Conservation (phyloP, 140 eudicot species). For the Oenanthe javanica region DNA sequence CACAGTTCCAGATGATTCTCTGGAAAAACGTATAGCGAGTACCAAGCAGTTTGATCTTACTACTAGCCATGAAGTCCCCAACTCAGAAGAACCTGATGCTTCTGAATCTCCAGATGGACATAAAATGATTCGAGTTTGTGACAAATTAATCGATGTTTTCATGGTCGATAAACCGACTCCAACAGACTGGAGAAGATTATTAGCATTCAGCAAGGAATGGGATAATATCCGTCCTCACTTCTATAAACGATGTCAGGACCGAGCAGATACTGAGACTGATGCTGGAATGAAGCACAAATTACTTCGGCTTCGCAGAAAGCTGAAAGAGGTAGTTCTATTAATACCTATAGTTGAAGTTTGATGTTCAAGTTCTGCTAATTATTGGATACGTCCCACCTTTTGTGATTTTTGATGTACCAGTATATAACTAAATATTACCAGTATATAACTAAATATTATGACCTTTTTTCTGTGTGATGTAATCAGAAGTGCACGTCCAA, state of each 20-base stretch:
- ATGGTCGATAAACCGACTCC: conserved; percentile 91
- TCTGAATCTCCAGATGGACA: conserved; percentile 28
- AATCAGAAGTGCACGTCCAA: not conserved
- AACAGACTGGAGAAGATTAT: conserved; percentile 74
- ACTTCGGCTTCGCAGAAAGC: conserved; percentile 72
- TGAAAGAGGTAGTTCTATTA: conserved; percentile 69
- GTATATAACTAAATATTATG: not conserved
- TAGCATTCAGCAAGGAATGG: conserved; percentile 82
- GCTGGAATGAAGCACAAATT: conserved; percentile 61
- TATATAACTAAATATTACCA: not conserved
- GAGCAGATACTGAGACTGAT: conserved; percentile 66
- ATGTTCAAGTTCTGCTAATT: not conserved
- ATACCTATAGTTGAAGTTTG: not conserved
- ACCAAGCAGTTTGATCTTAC: conserved; percentile 17
- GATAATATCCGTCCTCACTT: conserved; percentile 56
- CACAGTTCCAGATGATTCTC: conserved; percentile 30
- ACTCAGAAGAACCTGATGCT: conserved; percentile 14
- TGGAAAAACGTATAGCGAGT: conserved; percentile 14
- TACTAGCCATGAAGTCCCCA: conserved; percentile 14
- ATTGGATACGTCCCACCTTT: not conserved
- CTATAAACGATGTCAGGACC: conserved; percentile 61
- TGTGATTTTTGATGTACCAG: not conserved
- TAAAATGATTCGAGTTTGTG: conserved; percentile 66
- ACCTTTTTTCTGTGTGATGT: not conserved
- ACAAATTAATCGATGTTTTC: conserved; percentile 74